Percentiles rank a stretch among this genome's conserved stretches.
These are phyloP conservation scores for Floccularia luteovirens DNA, from an alignment of 768 basidiomycete species.

Conservation along the genomic window DNA sequence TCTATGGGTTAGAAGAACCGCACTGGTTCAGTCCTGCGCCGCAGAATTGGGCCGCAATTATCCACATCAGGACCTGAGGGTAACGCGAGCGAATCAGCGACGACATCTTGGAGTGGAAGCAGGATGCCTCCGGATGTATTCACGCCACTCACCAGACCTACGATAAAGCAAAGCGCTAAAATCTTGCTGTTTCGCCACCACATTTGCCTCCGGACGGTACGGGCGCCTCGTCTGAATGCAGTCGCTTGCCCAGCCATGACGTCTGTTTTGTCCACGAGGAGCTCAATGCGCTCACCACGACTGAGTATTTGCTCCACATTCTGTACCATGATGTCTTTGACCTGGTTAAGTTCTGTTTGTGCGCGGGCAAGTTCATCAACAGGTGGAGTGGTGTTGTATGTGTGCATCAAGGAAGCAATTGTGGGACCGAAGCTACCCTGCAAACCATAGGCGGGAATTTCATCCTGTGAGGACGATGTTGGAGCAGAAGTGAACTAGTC, in stretches of 20 bases:
- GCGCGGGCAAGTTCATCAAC: slow-evolving; percentile 86
- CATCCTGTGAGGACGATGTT: slow-evolving; percentile 51
- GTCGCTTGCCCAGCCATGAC: slow-evolving; percentile 91
- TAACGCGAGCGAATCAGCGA: background rate
- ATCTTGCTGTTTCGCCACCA: slow-evolving; percentile 84
- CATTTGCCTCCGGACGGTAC: slow-evolving; percentile 77
- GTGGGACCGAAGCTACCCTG: slow-evolving; percentile 68
- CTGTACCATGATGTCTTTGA: slow-evolving; percentile 97
- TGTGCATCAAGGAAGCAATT: slow-evolving; percentile 71
- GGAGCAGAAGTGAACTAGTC: slow-evolving; percentile 54
- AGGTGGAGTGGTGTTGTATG: slow-evolving; percentile 86
- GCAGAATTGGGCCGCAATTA: slow-evolving; percentile 86
- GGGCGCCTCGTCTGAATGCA: slow-evolving; percentile 85
- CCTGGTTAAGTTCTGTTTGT: slow-evolving; percentile 80
- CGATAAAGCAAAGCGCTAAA: slow-evolving; percentile 56
- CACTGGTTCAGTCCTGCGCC: slow-evolving; percentile 75
- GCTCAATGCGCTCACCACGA: slow-evolving; percentile 91
- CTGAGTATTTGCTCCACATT: slow-evolving; percentile 96
- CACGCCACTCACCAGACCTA: slow-evolving; percentile 50
- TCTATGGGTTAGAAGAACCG: too few species aligned
- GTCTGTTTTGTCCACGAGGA: slow-evolving; percentile 96
- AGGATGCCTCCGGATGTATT: background rate
- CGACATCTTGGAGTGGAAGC: background rate
- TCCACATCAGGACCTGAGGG: slow-evolving; percentile 64
- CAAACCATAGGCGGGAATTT: slow-evolving; percentile 53